Base-by-base conservation (phyloP, 1,139 yeast species). In the Hyphopichia buzzinii region DNA sequence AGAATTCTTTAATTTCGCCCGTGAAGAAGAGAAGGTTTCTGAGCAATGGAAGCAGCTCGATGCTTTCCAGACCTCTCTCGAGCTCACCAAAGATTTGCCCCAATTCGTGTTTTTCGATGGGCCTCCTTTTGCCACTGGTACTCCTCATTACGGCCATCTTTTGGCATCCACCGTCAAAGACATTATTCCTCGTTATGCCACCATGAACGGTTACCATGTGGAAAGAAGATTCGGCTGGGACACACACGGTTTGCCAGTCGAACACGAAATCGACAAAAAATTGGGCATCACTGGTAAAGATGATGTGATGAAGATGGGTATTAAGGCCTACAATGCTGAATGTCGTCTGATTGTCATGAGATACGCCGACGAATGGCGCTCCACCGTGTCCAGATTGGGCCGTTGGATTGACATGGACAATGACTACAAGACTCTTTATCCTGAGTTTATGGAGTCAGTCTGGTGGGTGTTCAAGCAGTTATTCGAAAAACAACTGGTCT, bases 221-320 rank as follows among this genome's bases (percentile, higher is more conserved):
- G 96, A 87, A 65, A 86, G 99, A 69, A 79, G 97, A 56, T 92
- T 94, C 48, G 99, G 99, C 43, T 92, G 99, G 99, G 99, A 92
- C 66, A 92, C 98, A 38, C 99, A 92, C 62, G 99, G 99, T 39
- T 80, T 92, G 49, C 99, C 99, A 35, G 90, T 92, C 39, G 99
- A 92, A 69, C 96, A 92, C 63, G 97, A 90, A 64, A 92, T 92
- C 52, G 99, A 92, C 85, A 92, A 92, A 83, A 86, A 87, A 59
- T 77, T 92, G 52, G 95, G 95, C 30, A 88, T 92, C 65, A 83
- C 86, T 40, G 86, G 95, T 52, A 92, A 90, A 64, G 92, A 86
- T 37, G 98, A 94, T 56, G 98, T 92, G 39, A 81, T 88, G 83
- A 78, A 79, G 38, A 77, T 86, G 81, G 98, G 98, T 53, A 85